phyloP scores from a whole-genome alignment of 108 stramenopile species.

The Stephanodiscus triporus region DNA sequence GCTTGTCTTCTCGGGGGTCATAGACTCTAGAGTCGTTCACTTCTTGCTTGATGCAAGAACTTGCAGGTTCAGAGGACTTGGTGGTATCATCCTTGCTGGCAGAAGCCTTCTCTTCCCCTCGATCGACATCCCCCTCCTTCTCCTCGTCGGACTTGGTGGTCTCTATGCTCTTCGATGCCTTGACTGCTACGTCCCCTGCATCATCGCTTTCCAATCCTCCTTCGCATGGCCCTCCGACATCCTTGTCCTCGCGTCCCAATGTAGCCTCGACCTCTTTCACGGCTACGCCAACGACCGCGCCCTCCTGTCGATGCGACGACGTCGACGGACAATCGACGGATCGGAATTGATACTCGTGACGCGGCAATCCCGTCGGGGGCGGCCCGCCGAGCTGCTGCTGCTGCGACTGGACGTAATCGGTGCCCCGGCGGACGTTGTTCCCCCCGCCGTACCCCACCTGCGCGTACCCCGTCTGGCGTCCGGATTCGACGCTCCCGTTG shows the following conservation, averaged over 20 bases:
- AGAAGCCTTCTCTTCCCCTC: background rate
- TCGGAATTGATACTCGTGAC: constrained; percentile 31
- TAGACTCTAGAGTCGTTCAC: background rate
- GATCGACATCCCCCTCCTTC: background rate
- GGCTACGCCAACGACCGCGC: background rate
- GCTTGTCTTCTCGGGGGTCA: background rate
- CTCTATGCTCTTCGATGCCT: constrained; percentile 1
- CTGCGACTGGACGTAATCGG: background rate
- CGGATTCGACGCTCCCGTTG: constrained; percentile 3
- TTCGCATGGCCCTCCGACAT: too few species aligned
- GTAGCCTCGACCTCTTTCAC: background rate
- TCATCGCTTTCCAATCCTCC: background rate
- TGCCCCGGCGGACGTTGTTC: background rate
- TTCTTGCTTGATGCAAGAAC: background rate
- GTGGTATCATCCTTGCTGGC: background rate
- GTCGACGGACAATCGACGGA: constrained; percentile 41
- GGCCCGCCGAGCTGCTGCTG: background rate
- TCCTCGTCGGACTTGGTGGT: constrained; percentile 10
- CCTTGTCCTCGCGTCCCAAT: too few species aligned
- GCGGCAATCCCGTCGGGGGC: background rate
- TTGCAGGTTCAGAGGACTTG: constrained; percentile 1
- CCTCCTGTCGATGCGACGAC: background rate
- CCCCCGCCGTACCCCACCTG: constrained; percentile 3
- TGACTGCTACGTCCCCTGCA: background rate
- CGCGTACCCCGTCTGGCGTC: background rate